These are phyloP conservation scores for Auricularia cornea DNA, from an alignment of 768 basidiomycete species.

Conservation along the genomic window DNA sequence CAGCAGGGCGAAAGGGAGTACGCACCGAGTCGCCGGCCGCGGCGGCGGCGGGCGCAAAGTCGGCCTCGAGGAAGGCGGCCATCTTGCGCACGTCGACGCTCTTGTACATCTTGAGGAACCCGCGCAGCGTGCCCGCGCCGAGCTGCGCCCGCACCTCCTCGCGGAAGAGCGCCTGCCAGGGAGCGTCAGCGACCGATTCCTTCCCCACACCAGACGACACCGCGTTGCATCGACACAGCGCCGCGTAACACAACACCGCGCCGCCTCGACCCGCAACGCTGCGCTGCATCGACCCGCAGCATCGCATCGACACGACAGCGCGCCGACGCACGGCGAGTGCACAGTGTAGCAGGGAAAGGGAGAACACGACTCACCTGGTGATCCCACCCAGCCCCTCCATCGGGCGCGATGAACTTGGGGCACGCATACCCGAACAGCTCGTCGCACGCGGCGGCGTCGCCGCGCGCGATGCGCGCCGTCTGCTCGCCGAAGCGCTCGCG, in stretches of 20 bases:
- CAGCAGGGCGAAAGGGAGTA: neutral
- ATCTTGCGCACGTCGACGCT: slow-evolving; percentile 87
- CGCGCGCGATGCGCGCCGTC: slow-evolving; percentile 49
- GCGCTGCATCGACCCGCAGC: too few species aligned
- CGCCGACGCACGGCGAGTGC: too few species aligned
- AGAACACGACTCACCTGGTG: neutral
- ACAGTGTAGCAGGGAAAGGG: too few species aligned
- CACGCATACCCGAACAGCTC: slow-evolving; percentile 93
- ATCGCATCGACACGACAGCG: neutral
- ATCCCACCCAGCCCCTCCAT: neutral
- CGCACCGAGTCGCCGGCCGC: slow-evolving; percentile 7
- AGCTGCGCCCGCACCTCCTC: slow-evolving; percentile 68
- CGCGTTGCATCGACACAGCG: neutral
- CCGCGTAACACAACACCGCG: neutral
- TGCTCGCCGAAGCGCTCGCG: slow-evolving; percentile 60
- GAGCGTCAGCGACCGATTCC: neutral
- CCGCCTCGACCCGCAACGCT: too few species aligned
- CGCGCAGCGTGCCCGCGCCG: slow-evolving; percentile 76
- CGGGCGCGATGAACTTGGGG: slow-evolving; percentile 81
- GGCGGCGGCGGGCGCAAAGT: slow-evolving; percentile 21
- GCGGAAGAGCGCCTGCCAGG: slow-evolving; percentile 54
- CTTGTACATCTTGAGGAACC: slow-evolving; percentile 92
- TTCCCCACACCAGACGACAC: too few species aligned
- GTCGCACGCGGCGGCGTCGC: slow-evolving; percentile 59
- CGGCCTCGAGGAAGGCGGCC: slow-evolving; percentile 74